Conservation (phyloP, 2,329 filamentous ascomycete genomes). For the Monosporascus ibericus region DNA sequence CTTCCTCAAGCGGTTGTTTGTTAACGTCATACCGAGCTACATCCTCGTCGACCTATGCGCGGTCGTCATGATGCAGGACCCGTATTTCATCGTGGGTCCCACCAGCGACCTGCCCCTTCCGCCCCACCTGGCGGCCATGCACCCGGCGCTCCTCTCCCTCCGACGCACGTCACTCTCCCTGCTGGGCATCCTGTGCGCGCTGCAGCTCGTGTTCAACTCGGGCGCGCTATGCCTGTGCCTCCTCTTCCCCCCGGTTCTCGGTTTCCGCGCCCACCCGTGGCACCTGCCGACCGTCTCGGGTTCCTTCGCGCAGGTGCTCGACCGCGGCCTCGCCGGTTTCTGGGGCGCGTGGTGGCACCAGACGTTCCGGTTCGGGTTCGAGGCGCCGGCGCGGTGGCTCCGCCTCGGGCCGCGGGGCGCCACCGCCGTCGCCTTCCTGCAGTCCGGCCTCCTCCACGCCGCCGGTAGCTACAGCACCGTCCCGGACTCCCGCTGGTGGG, state of each 20-base stretch:
- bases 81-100: constrained; percentile 62
- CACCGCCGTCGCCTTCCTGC: constrained; percentile 50
- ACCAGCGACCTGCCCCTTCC: constrained; percentile 36
- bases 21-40: constrained; percentile 49
- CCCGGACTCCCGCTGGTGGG: constrained; percentile 43
- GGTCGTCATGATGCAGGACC: constrained; percentile 65
- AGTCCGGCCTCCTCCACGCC: constrained; percentile 65
- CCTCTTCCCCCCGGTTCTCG: constrained; percentile 44
- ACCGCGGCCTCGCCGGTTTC: constrained; percentile 69
- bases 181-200: constrained; percentile 49
- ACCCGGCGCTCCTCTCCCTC: constrained; percentile 39
- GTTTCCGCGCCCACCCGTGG: constrained; percentile 45
- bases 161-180: constrained; percentile 54
- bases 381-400: constrained; percentile 50
- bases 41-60: constrained; percentile 65
- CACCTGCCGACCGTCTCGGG: constrained; percentile 52
- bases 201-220: constrained; percentile 55
- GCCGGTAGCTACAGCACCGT: constrained; percentile 62
- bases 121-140: constrained; percentile 35
- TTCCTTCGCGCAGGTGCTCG: constrained; percentile 46
- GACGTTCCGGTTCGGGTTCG: constrained; percentile 70
- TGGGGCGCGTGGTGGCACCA: constrained; percentile 94
- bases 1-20: constrained; percentile 36
- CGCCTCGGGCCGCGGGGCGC: constrained; percentile 29
- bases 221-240: constrained; percentile 52